These are phyloP conservation scores for Zygnema circumcarinatum DNA, from an alignment of 139 green algal species.

Conservation along the genomic window DNA sequence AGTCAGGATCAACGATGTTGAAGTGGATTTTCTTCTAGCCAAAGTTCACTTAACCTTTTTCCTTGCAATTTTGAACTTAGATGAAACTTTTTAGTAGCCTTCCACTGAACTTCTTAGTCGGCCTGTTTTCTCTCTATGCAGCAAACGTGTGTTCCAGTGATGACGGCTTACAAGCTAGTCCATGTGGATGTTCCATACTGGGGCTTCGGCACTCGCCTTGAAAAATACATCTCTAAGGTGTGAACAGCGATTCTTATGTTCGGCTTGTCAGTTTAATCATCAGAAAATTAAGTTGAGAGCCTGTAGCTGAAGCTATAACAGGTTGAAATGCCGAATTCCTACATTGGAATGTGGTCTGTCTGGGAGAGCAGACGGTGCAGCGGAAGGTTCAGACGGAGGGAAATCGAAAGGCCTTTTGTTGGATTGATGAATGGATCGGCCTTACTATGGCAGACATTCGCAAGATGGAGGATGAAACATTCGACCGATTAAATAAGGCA, in stretches of 20 bases:
- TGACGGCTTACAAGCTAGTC: conserved; percentile 59
- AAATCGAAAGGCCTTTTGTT: conserved; percentile 58
- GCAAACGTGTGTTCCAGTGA: conserved; percentile 45
- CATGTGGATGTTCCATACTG: conserved; percentile 58
- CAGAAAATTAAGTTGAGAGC: too few relatives aligned
- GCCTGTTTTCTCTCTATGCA: neutral
- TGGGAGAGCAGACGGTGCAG: conserved; percentile 41
- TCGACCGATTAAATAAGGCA: conserved; percentile 30
- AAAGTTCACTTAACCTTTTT: too few relatives aligned
- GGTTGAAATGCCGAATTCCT: too few relatives aligned
- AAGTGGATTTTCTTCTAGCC: too few relatives aligned
- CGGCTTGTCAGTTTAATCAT: too few relatives aligned
- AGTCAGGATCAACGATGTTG: too few relatives aligned
- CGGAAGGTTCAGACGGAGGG: conserved; percentile 53
- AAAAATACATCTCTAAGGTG: conserved; percentile 32
- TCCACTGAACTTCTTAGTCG: too few relatives aligned
- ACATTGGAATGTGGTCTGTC: too few relatives aligned
- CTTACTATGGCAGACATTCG: conserved; percentile 57
- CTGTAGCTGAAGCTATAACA: too few relatives aligned
- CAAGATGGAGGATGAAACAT: conserved; percentile 52
- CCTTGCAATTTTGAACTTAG: too few relatives aligned
- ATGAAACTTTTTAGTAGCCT: too few relatives aligned
- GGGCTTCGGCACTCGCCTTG: conserved; percentile 34
- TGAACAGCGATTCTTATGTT: too few relatives aligned
- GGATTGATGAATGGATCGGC: conserved; percentile 61